These are phyloP conservation scores for Rhodofomes roseus DNA, from an alignment of 1,284 basidiomycete genomes.

Conservation along the genomic window DNA sequence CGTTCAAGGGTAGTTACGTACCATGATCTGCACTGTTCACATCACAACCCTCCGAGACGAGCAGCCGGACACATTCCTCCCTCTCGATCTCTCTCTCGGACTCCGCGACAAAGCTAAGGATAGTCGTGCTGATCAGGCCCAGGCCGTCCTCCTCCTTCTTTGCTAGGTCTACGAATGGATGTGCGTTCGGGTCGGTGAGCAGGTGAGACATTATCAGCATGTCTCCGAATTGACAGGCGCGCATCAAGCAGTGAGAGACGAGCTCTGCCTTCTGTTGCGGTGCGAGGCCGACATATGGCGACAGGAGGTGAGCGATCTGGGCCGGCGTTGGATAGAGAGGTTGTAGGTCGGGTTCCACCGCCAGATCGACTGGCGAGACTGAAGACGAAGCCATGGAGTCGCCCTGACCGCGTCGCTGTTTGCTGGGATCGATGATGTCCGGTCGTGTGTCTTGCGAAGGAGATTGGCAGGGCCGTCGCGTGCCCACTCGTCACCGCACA, in stretches of 20 bases:
- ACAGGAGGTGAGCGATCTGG: constrained; percentile 60
- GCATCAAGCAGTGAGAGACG: constrained; percentile 64
- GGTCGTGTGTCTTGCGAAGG: not conserved
- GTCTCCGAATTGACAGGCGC: constrained; percentile 75
- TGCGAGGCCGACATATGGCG: constrained; percentile 61
- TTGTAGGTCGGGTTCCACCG: constrained; percentile 71
- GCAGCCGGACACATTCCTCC: constrained; percentile 82
- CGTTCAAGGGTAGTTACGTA: constrained; percentile 30
- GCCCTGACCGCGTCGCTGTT: not conserved
- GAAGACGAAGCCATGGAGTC: constrained; percentile 20
- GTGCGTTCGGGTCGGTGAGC: constrained; percentile 67
- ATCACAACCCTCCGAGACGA: constrained; percentile 79
- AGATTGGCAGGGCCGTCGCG: not conserved
- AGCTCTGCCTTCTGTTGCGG: constrained; percentile 65
- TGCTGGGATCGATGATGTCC: not conserved
- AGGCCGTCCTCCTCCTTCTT: constrained; percentile 81
- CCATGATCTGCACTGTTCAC: constrained; percentile 61
- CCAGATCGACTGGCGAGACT: constrained; percentile 41
- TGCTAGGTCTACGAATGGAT: constrained; percentile 62
- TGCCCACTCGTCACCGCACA: not conserved
- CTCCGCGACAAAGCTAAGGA: constrained; percentile 80
- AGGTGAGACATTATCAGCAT: constrained; percentile 67
- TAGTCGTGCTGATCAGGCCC: constrained; percentile 74
- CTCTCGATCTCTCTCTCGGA: constrained; percentile 80
- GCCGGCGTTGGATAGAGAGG: constrained; percentile 68